These are phyloP conservation scores for Pichia sorboxylosa DNA, from an alignment of 1,139 yeast species.

Conservation along the genomic window DNA sequence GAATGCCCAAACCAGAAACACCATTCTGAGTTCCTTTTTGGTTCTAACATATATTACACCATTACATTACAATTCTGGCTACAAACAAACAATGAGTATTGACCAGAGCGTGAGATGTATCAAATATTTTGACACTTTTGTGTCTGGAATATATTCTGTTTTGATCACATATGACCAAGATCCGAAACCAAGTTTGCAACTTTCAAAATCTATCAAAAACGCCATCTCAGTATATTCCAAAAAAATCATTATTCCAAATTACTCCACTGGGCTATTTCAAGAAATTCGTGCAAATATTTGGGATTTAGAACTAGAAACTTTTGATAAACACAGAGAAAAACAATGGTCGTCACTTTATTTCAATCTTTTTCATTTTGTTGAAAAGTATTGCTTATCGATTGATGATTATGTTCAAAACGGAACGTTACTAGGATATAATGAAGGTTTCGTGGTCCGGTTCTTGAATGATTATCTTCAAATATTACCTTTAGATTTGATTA, in stretches of 20 bases:
- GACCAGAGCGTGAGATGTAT: slow-evolving; percentile 5
- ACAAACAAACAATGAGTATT: slow-evolving; percentile 2
- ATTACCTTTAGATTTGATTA: slow-evolving; percentile 8
- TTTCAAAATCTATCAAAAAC: slow-evolving; percentile 1
- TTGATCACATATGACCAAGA: slow-evolving; percentile 4
- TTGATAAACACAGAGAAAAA: neutral
- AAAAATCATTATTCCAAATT: slow-evolving; percentile 2
- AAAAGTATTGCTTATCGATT: slow-evolving; percentile 3
- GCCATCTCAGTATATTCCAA: slow-evolving; percentile 1
- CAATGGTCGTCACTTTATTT: slow-evolving; percentile 3
- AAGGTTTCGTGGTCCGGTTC: slow-evolving; percentile 7
- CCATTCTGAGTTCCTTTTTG: slow-evolving; percentile 4
- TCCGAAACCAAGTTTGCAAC: no score
- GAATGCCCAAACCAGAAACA: slow-evolving; percentile 1
- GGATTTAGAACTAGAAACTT: no score
- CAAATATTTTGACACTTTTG: slow-evolving; percentile 6
- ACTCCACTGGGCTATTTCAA: neutral
- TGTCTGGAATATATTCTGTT: slow-evolving; percentile 8
- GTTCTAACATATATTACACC: slow-evolving; percentile 3
- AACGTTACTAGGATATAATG: slow-evolving; percentile 7
- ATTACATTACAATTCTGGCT: slow-evolving; percentile 8
- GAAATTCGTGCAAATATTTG: no score
- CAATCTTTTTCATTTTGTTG: slow-evolving; percentile 5
- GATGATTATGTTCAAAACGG: neutral
- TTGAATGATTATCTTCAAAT: slow-evolving; percentile 11